Evolutionary conservation across 768 basidiomycete genomes (phyloP).

Genomic region (Auriscalpium vulgare): DNA sequence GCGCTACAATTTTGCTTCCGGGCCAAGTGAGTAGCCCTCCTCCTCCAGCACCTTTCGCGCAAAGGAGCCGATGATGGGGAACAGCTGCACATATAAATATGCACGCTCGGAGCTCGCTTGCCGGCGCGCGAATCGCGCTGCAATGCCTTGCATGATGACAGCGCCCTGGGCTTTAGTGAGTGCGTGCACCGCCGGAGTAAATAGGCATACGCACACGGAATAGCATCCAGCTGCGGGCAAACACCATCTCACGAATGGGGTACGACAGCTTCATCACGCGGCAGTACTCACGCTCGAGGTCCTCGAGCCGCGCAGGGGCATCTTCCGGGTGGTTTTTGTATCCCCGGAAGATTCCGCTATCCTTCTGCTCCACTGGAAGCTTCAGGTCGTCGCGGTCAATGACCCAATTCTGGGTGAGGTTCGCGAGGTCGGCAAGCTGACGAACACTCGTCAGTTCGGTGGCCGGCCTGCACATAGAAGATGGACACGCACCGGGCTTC

Average conservation of each 20-base stretch:
- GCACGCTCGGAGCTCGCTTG: slow-evolving; percentile 88
- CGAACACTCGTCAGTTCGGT: neutral
- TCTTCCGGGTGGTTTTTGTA: slow-evolving; percentile 55
- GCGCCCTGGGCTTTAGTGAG: slow-evolving; percentile 41
- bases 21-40: slow-evolving; percentile 29
- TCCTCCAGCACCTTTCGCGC: slow-evolving; percentile 55
- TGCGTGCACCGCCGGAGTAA: neutral
- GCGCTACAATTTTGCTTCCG: slow-evolving; percentile 20
- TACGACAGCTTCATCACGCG: slow-evolving; percentile 54
- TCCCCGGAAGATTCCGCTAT: slow-evolving; percentile 32
- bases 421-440: slow-evolving; percentile 82
- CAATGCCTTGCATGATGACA: slow-evolving; percentile 85
- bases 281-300: slow-evolving; percentile 80
- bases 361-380: slow-evolving; percentile 7
- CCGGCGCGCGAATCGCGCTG: slow-evolving; percentile 74
- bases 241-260: slow-evolving; percentile 73
- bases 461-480: neutral
- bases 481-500: slow-evolving; percentile 60
- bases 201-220: slow-evolving; percentile 49
- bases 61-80: slow-evolving; percentile 56
- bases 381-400: slow-evolving; percentile 39
- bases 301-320: slow-evolving; percentile 58
- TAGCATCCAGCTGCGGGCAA: slow-evolving; percentile 80
- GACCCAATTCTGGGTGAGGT: slow-evolving; percentile 81
- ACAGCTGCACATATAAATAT: slow-evolving; percentile 32